Percentiles rank a stretch among this genome's conserved stretches.
phyloP scores from a whole-genome alignment of 2,329 filamentous ascomycete genomes.

The Calonectria hawksworthii region DNA sequence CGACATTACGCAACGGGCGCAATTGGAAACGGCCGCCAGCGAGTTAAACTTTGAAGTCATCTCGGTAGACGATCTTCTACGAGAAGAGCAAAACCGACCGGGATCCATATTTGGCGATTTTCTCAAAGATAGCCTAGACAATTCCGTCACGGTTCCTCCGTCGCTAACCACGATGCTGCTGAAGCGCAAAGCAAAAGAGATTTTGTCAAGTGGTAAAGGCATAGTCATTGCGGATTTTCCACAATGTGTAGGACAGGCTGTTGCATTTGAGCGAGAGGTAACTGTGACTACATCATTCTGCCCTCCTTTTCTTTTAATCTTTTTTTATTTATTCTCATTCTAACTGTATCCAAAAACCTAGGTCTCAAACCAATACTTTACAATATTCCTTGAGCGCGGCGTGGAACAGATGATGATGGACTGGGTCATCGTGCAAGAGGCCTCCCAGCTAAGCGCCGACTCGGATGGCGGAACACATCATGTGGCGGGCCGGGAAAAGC shows the following conservation, averaged over 20 bases:
- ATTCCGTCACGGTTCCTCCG: conserved; percentile 13
- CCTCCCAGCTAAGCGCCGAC: background rate
- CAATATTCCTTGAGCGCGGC: conserved; percentile 12
- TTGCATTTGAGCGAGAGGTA: conserved; percentile 30
- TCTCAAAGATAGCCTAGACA: conserved; percentile 21
- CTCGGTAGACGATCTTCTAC: conserved; percentile 19
- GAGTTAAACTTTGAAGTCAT: conserved; percentile 27
- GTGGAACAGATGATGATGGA: conserved; percentile 10
- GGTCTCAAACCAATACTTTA: conserved; percentile 24
- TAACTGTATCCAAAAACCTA: background rate
- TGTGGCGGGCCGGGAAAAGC: background rate
- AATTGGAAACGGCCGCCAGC: background rate
- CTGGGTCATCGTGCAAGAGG: conserved; percentile 1
- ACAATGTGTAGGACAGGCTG: conserved; percentile 15
- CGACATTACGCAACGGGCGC: background rate
- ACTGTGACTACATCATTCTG: background rate
- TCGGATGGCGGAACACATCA: background rate
- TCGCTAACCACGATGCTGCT: conserved; percentile 23
- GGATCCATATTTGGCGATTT: conserved; percentile 28
- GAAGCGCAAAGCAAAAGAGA: conserved; percentile 22
- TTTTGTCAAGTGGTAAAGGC: conserved; percentile 20
- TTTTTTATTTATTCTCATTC: background rate
- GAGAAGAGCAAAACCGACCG: conserved; percentile 23
- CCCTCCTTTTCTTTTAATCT: background rate
- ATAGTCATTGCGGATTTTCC: conserved; percentile 27